Conservation (phyloP, 495 filamentous ascomycete genomes). For the Astrocystis sublimbata region DNA sequence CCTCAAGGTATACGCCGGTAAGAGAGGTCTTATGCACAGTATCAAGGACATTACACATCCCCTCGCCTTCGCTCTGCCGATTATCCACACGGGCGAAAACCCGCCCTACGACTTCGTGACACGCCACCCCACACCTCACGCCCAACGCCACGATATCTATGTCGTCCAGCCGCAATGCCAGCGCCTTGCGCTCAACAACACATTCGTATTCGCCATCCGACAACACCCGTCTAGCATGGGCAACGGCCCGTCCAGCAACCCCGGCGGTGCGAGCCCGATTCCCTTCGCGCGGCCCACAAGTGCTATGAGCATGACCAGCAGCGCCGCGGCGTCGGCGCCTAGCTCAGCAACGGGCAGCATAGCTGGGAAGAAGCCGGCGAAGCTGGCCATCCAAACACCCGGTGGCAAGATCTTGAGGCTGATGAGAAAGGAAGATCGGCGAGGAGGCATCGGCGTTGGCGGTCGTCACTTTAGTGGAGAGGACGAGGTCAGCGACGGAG, state of each 20-base stretch:
- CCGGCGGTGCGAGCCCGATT: conserved; percentile 61
- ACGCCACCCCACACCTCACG: conserved; percentile 94
- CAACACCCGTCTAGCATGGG: conserved; percentile 77
- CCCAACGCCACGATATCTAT: conserved; percentile 94
- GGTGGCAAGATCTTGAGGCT: conserved; percentile 92
- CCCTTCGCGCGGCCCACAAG: conserved; percentile 73
- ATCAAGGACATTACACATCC: conserved; percentile 93
- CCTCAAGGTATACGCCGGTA: conserved; percentile 93
- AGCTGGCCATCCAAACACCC: conserved; percentile 91
- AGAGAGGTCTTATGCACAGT: conserved; percentile 91
- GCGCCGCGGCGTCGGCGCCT: conserved; percentile 58
- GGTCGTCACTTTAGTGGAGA: conserved; percentile 43
- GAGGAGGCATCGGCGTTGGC: conserved; percentile 38
- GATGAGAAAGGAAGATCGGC: conserved; percentile 78
- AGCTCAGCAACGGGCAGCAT: conserved; percentile 46
- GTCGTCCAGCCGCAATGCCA: conserved; percentile 92
- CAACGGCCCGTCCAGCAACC: conserved; percentile 46
- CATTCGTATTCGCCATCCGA: conserved; percentile 93
- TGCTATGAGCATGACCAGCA: conserved; percentile 81
- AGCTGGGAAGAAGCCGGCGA: conserved; percentile 79
- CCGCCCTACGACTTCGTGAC: conserved; percentile 90
- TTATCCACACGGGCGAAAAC: conserved; percentile 87
- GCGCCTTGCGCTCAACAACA: conserved; percentile 86
- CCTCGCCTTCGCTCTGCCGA: conserved; percentile 85
- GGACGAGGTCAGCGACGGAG: conserved; percentile 69